Evolutionary conservation across 305 asterid genomes (phyloP), one percentile per base, ranked within the genome.

Genomic region (Withania somnifera): DNA sequence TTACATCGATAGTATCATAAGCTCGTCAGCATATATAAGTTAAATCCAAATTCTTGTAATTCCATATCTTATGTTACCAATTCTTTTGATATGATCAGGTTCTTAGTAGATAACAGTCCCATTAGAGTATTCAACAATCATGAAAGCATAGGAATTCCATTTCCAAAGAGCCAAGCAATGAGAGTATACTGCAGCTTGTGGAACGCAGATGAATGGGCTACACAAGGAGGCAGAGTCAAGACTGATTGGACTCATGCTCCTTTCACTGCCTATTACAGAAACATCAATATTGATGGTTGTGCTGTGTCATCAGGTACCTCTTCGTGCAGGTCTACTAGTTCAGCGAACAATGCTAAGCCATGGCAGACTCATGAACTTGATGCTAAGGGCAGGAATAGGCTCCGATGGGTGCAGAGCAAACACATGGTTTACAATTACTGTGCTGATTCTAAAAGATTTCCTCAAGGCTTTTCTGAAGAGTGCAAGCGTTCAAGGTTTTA

Each of bases 351-450:
- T 6, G 42, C 66, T 20, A 82, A 83, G 68, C 80, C 87, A 8
- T 87, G 88, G 88, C 80, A 73, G 2, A 54, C 79, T 7, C 89
- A 83, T 63, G 89, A 84, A 26, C 88, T 88, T 14, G 91, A 90
- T 58, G 85, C 81, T 0, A 81, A 67, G 34, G 91, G 89, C 0
- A 85, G 92, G 51, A 87, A 89, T 40, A 82, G 91, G 45, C 51
- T 90, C 26, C 83, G 91, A 47, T 90, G 92, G 95, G 90, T 91
- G 15, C 91, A 90, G 36, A 77, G 82, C 17, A 89, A 67, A 2
- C 78, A 84, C 28, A 89, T 87, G 92, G 63, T 92, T 14, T 89
- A 91, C 36, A 83, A 88, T 51, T 91, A 90, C 52, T 92, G 97
- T 63, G 24, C 83, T 30, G 92, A 91, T 83, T 24, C 7, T 11